Base-by-base conservation (phyloP, 768 basidiomycete genomes). In the Cyclocybe aegerita region DNA sequence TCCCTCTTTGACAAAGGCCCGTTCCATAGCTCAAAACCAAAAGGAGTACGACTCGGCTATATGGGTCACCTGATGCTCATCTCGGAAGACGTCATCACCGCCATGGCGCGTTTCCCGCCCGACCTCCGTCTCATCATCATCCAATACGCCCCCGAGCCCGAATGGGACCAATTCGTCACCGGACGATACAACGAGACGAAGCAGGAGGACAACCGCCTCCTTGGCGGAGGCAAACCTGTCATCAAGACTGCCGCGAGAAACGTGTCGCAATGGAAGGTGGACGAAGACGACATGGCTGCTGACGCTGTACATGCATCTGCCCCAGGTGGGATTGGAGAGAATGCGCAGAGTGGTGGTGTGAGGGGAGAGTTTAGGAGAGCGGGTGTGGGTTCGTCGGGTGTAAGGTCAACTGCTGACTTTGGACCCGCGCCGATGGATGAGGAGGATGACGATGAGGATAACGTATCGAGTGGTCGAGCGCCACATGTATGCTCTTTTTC, bases 51-150 rank as follows among this genome's bases (percentile, higher is more conserved):
- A 29, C 67, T 96, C 38, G 95, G 94, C 2, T 96, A 92, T 70
- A 98, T 98, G 96, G 96, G 96, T 0, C 95, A 99, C 66, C 79
- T 98, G 11, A 90, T 89, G 9, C 83, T 98, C 57, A 93, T 99
- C 59, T 87, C 94, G 0, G 97, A 98, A 67, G 96, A 98, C 61
- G 85, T 97, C 14, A 86, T 97, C 64, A 83, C 84, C 49, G 90
- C 95, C 7, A 79, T 98, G 52, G 86, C 92, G 15, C 86, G 90
- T 46, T 94, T 91, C 70, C 93, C 95, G 0, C 75, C 80, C 11
- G 92, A 94, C 30, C 75, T 97, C 16, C 78, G 83, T 17, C 72
- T 76, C 1, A 70, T 76, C 49, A 80, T 97, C 52, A 75, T 80
- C 39, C 73, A 76, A 42, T 84, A 81, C 53, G 86, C 88, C 30